phyloP scores from a whole-genome alignment of 2,329 filamentous ascomycete species.

The Macrophomina tecta region DNA sequence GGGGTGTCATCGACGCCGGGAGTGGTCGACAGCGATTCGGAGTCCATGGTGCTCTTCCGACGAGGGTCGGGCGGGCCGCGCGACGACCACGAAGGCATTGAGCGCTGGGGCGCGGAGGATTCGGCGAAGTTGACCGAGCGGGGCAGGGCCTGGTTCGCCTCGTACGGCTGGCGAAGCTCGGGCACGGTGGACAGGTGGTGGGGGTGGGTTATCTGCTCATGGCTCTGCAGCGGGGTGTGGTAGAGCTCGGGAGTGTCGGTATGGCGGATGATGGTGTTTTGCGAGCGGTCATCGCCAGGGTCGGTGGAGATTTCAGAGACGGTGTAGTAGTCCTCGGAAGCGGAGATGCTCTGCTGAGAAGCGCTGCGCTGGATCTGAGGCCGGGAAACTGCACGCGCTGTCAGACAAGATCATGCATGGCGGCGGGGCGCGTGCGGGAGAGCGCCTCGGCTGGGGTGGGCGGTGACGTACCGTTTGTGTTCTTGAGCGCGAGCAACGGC shows the following conservation, averaged over 20 bases:
- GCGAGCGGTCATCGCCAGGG: slow-evolving; percentile 42
- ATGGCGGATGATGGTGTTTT: slow-evolving; percentile 35
- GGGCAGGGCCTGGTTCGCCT: not conserved
- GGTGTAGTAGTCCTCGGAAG: slow-evolving; percentile 59
- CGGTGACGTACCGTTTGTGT: slow-evolving; percentile 30
- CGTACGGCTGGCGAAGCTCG: slow-evolving; percentile 18
- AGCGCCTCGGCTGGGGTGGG: not conserved
- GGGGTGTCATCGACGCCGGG: slow-evolving; percentile 84
- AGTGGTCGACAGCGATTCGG: slow-evolving; percentile 43
- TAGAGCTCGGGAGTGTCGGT: slow-evolving; percentile 44
- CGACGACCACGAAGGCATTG: not conserved
- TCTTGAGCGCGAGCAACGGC: slow-evolving; percentile 29
- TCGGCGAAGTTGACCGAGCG: slow-evolving; percentile 42
- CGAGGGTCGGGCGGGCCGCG: slow-evolving; percentile 16
- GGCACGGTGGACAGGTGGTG: slow-evolving; percentile 22
- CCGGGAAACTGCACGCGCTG: slow-evolving; percentile 41
- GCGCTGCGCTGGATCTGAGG: slow-evolving; percentile 48
- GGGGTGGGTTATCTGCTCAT: slow-evolving; percentile 41
- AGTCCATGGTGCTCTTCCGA: slow-evolving; percentile 33
- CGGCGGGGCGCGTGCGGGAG: not conserved
- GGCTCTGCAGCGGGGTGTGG: slow-evolving; percentile 42
- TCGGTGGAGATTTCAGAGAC: slow-evolving; percentile 45
- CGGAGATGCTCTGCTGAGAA: slow-evolving; percentile 55
- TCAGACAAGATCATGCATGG: slow-evolving; percentile 18
- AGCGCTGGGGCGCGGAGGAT: slow-evolving; percentile 28